Base-by-base conservation (phyloP, 257 asterid genomes). In the Primulina eburnea region DNA sequence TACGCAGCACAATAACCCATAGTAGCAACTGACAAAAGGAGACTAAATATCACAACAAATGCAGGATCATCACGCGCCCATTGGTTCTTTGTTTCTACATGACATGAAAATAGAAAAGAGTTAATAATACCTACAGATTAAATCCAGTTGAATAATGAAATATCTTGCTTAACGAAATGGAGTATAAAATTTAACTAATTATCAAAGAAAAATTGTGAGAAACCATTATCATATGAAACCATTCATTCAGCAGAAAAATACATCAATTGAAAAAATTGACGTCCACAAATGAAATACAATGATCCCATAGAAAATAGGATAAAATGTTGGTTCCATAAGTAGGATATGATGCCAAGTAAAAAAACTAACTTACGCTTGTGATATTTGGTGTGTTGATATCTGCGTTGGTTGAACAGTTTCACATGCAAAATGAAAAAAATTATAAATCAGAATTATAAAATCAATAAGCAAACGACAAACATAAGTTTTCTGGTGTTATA, bases 11-110 rank as follows among this genome's bases (percentile, higher is more conserved):
- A 94, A 85, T 86, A 94, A 38, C 98, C 97, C 78, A 86, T 38
- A 60, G 96, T 75, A 55, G 90, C 80, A 80, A 86, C 91, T 65
- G 84, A 80, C 73, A 94, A 79, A 74, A 94, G 99, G 76, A 94
- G 90, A 81, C 86, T 85, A 72, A 90, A 91, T 82, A 91, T 85
- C 69, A 91, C 99, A 73, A 92, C 84, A 82, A 94, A 94, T 68
- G 99, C 99, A 62, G 99, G 99, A 86, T 94, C 99, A 80, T 94
- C 99, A 64, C 99, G 99, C 66, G 99, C 99, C 99, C 99, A 94
- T 78, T 94, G 99, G 74, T 94, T 94, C 87, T 94, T 94, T 62
- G 97, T 94, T 83, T 94, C 99, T 94, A 90, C 81, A 85, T 65
- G 64, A 67, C 34, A 24, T 61, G 62, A 73, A 61, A 62, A 55